Evolutionary conservation across 805 yeast genomes (phyloP).

Genomic region (Yamadazyma laniorum): DNA sequence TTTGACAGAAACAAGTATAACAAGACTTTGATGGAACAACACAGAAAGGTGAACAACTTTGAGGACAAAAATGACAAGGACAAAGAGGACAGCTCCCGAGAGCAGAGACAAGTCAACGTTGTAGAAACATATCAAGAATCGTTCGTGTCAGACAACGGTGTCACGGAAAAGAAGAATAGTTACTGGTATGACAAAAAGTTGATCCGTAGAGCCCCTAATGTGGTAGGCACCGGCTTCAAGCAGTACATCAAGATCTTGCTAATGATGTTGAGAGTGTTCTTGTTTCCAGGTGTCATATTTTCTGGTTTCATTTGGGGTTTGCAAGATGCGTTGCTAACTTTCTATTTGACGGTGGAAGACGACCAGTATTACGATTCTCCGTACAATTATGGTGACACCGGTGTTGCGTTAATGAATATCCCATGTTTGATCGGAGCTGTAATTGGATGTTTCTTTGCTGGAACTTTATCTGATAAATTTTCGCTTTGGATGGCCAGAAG

Average conservation of each 20-base stretch:
- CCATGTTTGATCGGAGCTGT: conserved; percentile 41
- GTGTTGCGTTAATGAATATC: conserved; percentile 40
- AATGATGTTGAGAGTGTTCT: conserved; percentile 31
- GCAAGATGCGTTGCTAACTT: conserved; percentile 39
- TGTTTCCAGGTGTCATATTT: conserved; percentile 35
- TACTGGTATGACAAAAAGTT: conserved; percentile 32
- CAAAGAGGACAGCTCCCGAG: conserved; percentile 3
- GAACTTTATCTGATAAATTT: conserved; percentile 32
- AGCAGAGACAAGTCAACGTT: neutral
- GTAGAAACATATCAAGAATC: conserved; percentile 40
- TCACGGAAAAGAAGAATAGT: conserved; percentile 22
- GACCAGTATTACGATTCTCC: conserved; percentile 35
- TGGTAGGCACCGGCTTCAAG: conserved; percentile 37
- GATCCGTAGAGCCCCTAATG: conserved; percentile 35
- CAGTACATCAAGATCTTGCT: conserved; percentile 40
- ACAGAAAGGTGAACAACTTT: neutral
- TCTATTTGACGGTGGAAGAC: conserved; percentile 39
- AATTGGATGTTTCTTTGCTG: conserved; percentile 38
- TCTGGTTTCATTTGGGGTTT: conserved; percentile 42
- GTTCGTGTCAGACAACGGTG: conserved; percentile 30
- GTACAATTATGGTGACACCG: conserved; percentile 31
- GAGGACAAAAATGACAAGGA: conserved; percentile 4
- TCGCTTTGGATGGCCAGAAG: conserved; percentile 37
- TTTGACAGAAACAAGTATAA: conserved; percentile 35
- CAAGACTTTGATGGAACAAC: conserved; percentile 1